Evolutionary conservation across 139 green algal genomes (phyloP).

Genomic region (Chlorokybus atmophyticus): DNA sequence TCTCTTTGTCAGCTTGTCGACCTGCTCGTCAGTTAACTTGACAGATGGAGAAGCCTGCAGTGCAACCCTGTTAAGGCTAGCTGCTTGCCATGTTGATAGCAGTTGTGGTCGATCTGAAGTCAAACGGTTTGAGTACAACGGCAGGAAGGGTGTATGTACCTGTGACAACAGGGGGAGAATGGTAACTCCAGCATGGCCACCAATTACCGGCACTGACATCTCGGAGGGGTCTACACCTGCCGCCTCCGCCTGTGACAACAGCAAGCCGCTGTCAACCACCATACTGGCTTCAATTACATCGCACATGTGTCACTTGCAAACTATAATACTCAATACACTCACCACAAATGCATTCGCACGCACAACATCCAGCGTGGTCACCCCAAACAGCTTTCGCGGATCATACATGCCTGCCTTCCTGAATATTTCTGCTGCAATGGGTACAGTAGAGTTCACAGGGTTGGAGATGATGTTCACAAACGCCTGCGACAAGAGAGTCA

Average conservation of each 20-base stretch:
- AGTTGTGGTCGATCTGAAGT: not conserved
- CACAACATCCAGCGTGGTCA: conserved; percentile 79
- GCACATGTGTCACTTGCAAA: not conserved
- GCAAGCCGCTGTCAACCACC: not conserved
- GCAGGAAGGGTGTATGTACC: conserved; percentile 21
- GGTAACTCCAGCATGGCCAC: conserved; percentile 89
- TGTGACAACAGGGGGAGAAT: conserved; percentile 97
- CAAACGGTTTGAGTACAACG: not conserved
- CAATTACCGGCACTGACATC: conserved; percentile 86
- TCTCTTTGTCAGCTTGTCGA: conserved; percentile 55
- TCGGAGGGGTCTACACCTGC: conserved; percentile 52
- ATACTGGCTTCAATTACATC: not conserved
- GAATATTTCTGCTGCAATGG: conserved; percentile 87
- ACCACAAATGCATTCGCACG: conserved; percentile 47
- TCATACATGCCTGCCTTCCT: conserved; percentile 67
- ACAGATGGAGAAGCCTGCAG: conserved; percentile 42
- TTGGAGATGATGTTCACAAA: conserved; percentile 87
- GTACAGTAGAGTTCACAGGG: conserved; percentile 95
- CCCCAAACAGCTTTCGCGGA: conserved; percentile 34
- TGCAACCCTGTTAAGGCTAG: not conserved
- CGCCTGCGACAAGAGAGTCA: too few relatives aligned
- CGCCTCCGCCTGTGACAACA: conserved; percentile 23
- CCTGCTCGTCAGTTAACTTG: conserved; percentile 67
- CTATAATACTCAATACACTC: not conserved
- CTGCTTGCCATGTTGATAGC: not conserved